phyloP scores from a whole-genome alignment of 306 rosid species.

The Adenanthera pavonina region DNA sequence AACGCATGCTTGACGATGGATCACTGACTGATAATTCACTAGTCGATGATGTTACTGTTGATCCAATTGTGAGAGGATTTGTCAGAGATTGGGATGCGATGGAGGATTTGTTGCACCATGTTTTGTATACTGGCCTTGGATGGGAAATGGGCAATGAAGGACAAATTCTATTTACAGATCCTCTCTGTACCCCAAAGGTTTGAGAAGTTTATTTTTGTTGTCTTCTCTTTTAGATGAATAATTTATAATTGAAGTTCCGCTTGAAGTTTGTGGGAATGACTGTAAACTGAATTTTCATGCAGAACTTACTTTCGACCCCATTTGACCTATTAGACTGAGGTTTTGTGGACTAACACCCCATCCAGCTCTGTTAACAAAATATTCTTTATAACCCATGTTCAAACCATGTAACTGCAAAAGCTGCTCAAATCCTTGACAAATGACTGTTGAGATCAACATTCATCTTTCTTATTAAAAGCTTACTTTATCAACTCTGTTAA shows the following conservation, averaged over 20 bases:
- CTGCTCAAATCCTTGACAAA: not conserved
- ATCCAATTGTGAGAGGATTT: conserved; percentile 79
- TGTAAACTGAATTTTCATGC: not conserved
- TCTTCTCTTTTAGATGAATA: not conserved
- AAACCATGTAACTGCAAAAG: not conserved
- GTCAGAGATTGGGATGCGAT: conserved; percentile 96
- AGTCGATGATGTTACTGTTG: conserved; percentile 58
- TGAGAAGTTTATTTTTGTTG: conserved; percentile 6
- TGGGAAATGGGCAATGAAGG: conserved; percentile 99
- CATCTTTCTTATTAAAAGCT: too few species aligned
- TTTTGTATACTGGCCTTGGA: conserved; percentile 89
- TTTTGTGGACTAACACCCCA: not conserved
- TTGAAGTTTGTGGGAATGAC: not conserved
- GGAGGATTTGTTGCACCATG: conserved; percentile 92
- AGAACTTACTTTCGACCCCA: not conserved
- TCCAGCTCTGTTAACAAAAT: not conserved
- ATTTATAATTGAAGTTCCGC: not conserved
- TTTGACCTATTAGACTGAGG: not conserved
- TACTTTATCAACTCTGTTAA: too few species aligned
- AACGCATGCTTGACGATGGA: conserved; percentile 71
- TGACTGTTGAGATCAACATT: too few species aligned
- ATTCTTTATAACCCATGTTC: not conserved
- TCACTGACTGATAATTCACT: conserved; percentile 51
- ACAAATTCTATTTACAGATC: conserved; percentile 89
- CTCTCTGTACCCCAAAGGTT: conserved; percentile 96